These are phyloP conservation scores for Aspergillus japonicus DNA, from an alignment of 2,329 filamentous ascomycete species.

Conservation along the genomic window DNA sequence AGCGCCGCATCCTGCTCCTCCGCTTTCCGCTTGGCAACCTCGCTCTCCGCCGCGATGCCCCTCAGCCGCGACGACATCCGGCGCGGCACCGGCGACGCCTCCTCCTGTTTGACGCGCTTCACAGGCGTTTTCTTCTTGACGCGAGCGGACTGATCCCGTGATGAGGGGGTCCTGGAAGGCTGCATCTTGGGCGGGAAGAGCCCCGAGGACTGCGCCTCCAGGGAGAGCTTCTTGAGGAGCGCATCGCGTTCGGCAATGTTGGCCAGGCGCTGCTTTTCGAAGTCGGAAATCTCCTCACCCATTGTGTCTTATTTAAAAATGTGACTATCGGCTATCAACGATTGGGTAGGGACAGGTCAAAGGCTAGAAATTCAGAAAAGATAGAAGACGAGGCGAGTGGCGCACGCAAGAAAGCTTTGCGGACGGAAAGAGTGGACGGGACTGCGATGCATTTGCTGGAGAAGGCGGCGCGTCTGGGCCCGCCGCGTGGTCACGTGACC, in stretches of 20 bases:
- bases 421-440: too few species aligned
- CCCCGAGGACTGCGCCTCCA: slow-evolving; percentile 66
- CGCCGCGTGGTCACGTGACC: slow-evolving; percentile 3
- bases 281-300: slow-evolving; percentile 67
- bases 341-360: background rate
- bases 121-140: slow-evolving; percentile 47
- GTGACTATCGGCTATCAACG: background rate
- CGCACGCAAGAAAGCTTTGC: background rate
- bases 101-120: slow-evolving; percentile 62
- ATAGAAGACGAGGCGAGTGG: background rate
- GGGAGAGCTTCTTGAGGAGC: slow-evolving; percentile 72
- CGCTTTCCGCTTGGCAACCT: slow-evolving; percentile 66
- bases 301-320: background rate
- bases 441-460: background rate
- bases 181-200: slow-evolving; percentile 57
- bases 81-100: slow-evolving; percentile 55
- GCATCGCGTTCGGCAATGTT: slow-evolving; percentile 87
- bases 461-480: background rate
- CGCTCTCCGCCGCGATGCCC: slow-evolving; percentile 65
- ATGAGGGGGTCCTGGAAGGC: slow-evolving; percentile 39
- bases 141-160: slow-evolving; percentile 47
- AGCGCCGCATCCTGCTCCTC: slow-evolving; percentile 61
- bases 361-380: background rate
- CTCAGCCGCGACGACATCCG: slow-evolving; percentile 62
- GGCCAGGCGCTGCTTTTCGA: slow-evolving; percentile 78